Evolutionary conservation across 345 rosid genomes (phyloP).

Genomic region (Ceriops tagal): DNA sequence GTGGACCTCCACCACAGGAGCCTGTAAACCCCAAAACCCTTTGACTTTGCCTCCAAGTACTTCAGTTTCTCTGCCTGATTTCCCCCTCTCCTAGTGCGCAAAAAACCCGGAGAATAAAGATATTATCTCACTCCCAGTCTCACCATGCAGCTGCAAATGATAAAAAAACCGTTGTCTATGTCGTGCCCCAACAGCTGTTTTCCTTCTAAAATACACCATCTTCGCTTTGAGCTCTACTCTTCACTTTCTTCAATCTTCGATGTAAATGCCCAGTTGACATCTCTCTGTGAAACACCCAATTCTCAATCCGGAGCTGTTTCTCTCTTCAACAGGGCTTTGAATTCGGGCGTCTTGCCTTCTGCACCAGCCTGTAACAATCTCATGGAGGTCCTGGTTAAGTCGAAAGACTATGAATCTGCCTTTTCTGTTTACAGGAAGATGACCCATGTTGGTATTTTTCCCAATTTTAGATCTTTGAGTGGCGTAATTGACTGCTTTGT

Average conservation of each 20-base stretch:
- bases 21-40: too few species aligned
- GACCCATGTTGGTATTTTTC: slow-evolving; percentile 31
- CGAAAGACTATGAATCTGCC: slow-evolving; percentile 44
- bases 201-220: background rate
- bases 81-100: background rate
- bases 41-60: too few species aligned
- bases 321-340: slow-evolving; percentile 34
- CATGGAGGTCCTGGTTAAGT: slow-evolving; percentile 45
- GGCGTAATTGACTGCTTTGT: slow-evolving; percentile 54
- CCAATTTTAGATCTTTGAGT: slow-evolving; percentile 46
- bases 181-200: background rate
- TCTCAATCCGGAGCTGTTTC: slow-evolving; percentile 39
- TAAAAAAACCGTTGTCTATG: background rate
- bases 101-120: too few species aligned
- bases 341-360: slow-evolving; percentile 32
- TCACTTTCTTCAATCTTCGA: slow-evolving; percentile 25
- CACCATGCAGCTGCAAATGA: background rate
- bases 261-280: slow-evolving; percentile 32
- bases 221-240: slow-evolving; percentile 25
- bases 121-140: background rate
- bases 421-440: slow-evolving; percentile 43
- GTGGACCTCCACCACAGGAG: too few species aligned
- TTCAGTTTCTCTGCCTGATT: background rate
- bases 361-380: slow-evolving; percentile 43
- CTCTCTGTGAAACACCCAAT: slow-evolving; percentile 39